Conservation (phyloP, 768 basidiomycete genomes). For the Obba rivulosa region DNA sequence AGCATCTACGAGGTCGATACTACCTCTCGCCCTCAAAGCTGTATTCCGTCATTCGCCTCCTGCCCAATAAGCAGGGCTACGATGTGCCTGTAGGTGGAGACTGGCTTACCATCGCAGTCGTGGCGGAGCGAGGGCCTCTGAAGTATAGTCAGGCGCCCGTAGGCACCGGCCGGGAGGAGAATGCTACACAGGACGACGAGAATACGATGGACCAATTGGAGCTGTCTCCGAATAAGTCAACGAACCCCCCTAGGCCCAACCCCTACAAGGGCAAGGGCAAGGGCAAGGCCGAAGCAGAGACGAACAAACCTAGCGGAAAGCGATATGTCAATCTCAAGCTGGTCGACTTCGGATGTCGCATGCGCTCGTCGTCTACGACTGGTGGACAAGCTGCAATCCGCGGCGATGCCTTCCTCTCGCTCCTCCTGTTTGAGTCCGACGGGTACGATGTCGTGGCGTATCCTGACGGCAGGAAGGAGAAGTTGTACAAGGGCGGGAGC, state of each 20-base stretch:
- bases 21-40: conserved; percentile 85
- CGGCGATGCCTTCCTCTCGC: conserved; percentile 79
- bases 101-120: conserved; percentile 94
- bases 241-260: neutral
- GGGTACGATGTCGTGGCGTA: conserved; percentile 49
- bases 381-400: conserved; percentile 54
- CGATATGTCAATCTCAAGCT: conserved; percentile 85
- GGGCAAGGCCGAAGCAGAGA: conserved; percentile 30
- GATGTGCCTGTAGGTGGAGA: conserved; percentile 91
- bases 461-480: conserved; percentile 50
- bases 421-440: conserved; percentile 89
- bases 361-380: conserved; percentile 44
- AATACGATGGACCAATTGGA: conserved; percentile 13
- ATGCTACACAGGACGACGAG: conserved; percentile 28
- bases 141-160: conserved; percentile 68
- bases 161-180: conserved; percentile 37
- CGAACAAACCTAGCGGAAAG: conserved; percentile 49
- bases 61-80: conserved; percentile 76
- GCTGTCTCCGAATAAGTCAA: conserved; percentile 7
- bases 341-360: conserved; percentile 70
- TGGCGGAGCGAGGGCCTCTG: conserved; percentile 84
- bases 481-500: conserved; percentile 82
- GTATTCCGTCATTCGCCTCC: conserved; percentile 78
- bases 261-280: conserved; percentile 21
- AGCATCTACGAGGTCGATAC: conserved; percentile 77